phyloP scores from a whole-genome alignment of 1,284 basidiomycete genomes.

The Cystobasidium pallidum region DNA sequence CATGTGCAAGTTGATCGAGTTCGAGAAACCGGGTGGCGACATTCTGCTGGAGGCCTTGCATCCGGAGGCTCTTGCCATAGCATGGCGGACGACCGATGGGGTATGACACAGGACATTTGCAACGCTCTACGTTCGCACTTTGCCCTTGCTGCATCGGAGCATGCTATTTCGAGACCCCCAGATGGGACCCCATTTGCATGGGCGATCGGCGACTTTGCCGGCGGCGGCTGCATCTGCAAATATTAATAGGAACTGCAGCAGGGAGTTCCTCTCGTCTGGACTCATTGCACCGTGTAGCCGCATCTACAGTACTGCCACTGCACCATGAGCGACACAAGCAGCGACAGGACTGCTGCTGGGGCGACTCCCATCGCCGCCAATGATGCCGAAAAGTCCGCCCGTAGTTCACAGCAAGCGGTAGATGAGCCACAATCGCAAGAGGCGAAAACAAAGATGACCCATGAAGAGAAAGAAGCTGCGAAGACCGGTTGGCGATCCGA shows the following conservation, averaged over 20 bases:
- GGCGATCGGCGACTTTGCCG: constrained; percentile 2
- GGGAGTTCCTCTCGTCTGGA: not conserved
- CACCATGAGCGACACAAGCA: constrained; percentile 18
- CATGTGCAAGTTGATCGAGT: not conserved
- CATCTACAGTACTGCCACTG: not conserved
- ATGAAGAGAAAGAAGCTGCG: constrained; percentile 38
- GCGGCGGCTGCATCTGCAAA: not conserved
- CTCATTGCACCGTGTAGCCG: not conserved
- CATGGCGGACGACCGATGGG: too few relatives aligned
- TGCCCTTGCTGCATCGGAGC: too few relatives aligned
- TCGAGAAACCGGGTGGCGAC: not conserved
- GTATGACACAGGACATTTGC: too few relatives aligned
- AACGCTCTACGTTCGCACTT: too few relatives aligned
- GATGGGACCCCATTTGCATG: not conserved
- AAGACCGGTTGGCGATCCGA: constrained; percentile 33
- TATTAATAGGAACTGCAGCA: not conserved
- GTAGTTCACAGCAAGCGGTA: not conserved
- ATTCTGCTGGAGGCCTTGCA: too few relatives aligned
- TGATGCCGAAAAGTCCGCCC: constrained; percentile 24
- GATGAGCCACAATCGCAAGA: not conserved
- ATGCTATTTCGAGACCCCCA: too few relatives aligned
- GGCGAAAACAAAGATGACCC: constrained; percentile 27
- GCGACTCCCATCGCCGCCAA: not conserved
- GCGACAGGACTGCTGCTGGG: constrained; percentile 13
- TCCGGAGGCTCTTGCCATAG: too few relatives aligned